phyloP scores from a whole-genome alignment of 2,329 filamentous ascomycete genomes.

The Bipolaris victoriae region DNA sequence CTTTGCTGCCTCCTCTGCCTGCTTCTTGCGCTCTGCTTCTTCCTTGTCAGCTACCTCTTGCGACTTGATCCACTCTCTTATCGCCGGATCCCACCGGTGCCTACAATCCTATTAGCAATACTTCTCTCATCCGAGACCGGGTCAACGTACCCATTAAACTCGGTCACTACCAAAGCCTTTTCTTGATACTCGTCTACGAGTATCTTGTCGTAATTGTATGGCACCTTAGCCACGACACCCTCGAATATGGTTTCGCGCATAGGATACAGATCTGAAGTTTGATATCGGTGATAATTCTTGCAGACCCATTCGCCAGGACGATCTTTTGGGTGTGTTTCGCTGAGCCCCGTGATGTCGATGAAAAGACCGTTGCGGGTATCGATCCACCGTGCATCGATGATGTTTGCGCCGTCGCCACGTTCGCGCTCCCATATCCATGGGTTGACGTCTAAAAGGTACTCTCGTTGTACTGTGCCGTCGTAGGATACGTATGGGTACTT shows the following conservation, averaged over 20 bases:
- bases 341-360: conserved; percentile 81
- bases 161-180: conserved; percentile 65
- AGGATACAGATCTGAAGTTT: conserved; percentile 74
- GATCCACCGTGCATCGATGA: conserved; percentile 86
- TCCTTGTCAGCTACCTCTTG: conserved; percentile 22
- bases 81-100: conserved; percentile 64
- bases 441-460: conserved; percentile 79
- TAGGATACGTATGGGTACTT: conserved; percentile 54
- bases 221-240: conserved; percentile 72
- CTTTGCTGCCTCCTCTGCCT: conserved; percentile 18
- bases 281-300: conserved; percentile 79
- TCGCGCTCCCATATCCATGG: conserved; percentile 68
- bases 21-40: conserved; percentile 14
- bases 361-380: conserved; percentile 77
- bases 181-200: conserved; percentile 69
- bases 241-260: conserved; percentile 77
- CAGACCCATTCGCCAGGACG: conserved; percentile 74
- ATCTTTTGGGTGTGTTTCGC: conserved; percentile 66
- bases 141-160: conserved; percentile 62
- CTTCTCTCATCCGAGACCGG: background rate
- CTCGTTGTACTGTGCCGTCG: conserved; percentile 50
- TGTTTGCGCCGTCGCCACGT: conserved; percentile 72
- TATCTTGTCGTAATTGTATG: conserved; percentile 70
- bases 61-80: conserved; percentile 65
- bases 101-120: conserved; percentile 47